Conservation (phyloP, 768 basidiomycete genomes). For the Tylopilus cervinicoccineus region DNA sequence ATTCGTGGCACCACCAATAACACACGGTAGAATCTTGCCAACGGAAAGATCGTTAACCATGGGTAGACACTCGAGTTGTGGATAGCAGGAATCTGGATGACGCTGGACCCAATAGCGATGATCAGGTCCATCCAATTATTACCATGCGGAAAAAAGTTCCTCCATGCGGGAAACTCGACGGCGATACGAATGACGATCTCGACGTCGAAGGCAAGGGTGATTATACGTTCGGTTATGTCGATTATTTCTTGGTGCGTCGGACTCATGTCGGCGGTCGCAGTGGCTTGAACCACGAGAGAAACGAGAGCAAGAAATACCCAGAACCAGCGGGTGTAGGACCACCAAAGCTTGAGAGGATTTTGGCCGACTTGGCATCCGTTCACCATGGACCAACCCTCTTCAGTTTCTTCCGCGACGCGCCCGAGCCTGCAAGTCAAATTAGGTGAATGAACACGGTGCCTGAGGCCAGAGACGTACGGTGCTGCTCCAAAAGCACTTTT, state of each 20-base stretch:
- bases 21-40: slow-evolving; percentile 86
- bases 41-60: slow-evolving; percentile 89
- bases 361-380: slow-evolving; percentile 41
- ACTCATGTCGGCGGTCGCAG: slow-evolving; percentile 50
- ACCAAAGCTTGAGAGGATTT: slow-evolving; percentile 52
- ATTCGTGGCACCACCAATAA: slow-evolving; percentile 88
- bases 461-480: slow-evolving; percentile 17
- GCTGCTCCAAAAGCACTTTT: slow-evolving; percentile 90
- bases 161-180: slow-evolving; percentile 77
- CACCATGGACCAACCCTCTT: slow-evolving; percentile 57
- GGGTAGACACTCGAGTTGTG: slow-evolving; percentile 61
- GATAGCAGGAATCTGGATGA: slow-evolving; percentile 85
- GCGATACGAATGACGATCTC: slow-evolving; percentile 79
- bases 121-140: slow-evolving; percentile 72
- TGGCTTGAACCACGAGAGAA: slow-evolving; percentile 71
- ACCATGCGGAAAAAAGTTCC: slow-evolving; percentile 58
- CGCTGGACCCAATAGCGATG: slow-evolving; percentile 67
- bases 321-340: slow-evolving; percentile 58
- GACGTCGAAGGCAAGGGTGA: slow-evolving; percentile 82
- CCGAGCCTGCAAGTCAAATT: slow-evolving; percentile 30
- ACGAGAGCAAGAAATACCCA: slow-evolving; percentile 76
- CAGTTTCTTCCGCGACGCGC: slow-evolving; percentile 48
- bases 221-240: slow-evolving; percentile 65
- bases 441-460: neutral
- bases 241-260: slow-evolving; percentile 43